These are phyloP conservation scores for Cystobasidium ongulense DNA, from an alignment of 768 basidiomycete genomes.

Conservation along the genomic window DNA sequence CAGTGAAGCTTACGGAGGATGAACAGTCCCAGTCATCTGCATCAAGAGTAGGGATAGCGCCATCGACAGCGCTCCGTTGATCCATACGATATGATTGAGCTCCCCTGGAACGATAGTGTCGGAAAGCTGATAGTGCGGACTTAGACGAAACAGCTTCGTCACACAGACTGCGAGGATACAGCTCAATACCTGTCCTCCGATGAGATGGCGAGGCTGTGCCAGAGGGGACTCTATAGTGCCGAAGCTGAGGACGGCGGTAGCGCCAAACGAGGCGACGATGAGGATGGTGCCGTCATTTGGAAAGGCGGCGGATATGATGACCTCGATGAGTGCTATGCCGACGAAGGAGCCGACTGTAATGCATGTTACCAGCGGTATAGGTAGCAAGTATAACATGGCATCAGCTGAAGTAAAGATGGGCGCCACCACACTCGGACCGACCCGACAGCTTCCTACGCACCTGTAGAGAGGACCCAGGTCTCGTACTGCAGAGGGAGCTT, in stretches of 20 bases:
- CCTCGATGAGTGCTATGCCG: conserved; percentile 25
- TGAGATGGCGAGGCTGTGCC: conserved; percentile 28
- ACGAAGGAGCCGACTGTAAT: conserved; percentile 3
- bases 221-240: conserved; percentile 29
- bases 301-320: conserved; percentile 28
- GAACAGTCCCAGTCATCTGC: conserved; percentile 33
- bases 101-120: conserved; percentile 12
- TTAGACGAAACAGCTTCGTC: conserved; percentile 24
- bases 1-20: conserved; percentile 21
- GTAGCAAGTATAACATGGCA: too few relatives aligned
- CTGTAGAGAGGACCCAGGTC: conserved; percentile 11
- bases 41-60: conserved; percentile 16
- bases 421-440: too few relatives aligned
- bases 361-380: background rate
- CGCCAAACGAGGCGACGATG: conserved; percentile 22
- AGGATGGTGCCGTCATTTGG: conserved; percentile 30
- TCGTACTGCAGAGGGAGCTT: conserved; percentile 13
- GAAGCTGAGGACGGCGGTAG: conserved; percentile 23
- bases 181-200: conserved; percentile 24
- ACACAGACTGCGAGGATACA: conserved; percentile 9
- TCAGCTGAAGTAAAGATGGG: too few relatives aligned
- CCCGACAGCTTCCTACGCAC: background rate
- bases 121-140: conserved; percentile 1
- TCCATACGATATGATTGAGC: conserved; percentile 29
- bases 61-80: conserved; percentile 26